These are phyloP conservation scores for Perkinsus chesapeaki DNA, from an alignment of 169 alveolate genomes.

Conservation along the genomic window DNA sequence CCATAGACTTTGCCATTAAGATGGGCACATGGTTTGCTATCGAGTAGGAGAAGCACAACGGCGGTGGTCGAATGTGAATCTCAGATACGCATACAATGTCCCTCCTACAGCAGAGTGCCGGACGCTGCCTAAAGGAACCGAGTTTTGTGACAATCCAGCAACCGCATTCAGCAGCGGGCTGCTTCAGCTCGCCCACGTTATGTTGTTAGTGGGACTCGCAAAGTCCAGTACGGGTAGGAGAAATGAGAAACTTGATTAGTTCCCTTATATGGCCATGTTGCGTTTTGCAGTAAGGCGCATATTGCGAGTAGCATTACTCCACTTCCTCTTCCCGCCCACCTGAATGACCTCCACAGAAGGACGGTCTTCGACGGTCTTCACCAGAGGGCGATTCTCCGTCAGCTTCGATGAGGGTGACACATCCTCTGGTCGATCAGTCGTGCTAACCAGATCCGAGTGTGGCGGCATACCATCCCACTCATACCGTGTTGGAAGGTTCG, in stretches of 20 bases:
- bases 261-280: not conserved
- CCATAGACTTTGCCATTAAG: not conserved
- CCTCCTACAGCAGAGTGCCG: not conserved
- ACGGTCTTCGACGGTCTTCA: not conserved
- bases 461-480: not conserved
- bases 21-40: not conserved
- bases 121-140: not conserved
- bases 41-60: no score
- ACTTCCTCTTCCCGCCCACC: not conserved
- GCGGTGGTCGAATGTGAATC: no score
- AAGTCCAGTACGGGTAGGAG: not conserved
- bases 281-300: not conserved
- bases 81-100: not conserved
- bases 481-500: not conserved
- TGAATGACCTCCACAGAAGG: not conserved
- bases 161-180: not conserved
- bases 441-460: not conserved
- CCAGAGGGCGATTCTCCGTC: not conserved
- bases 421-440: not conserved
- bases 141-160: conserved; percentile 1
- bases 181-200: not conserved
- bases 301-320: no score
- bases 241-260: not conserved
- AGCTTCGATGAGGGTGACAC: not conserved
- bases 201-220: not conserved